Percentiles rank a stretch among this genome's conserved stretches.
These are phyloP conservation scores for Candida mattraensis DNA, from an alignment of 805 yeast species.

Conservation along the genomic window DNA sequence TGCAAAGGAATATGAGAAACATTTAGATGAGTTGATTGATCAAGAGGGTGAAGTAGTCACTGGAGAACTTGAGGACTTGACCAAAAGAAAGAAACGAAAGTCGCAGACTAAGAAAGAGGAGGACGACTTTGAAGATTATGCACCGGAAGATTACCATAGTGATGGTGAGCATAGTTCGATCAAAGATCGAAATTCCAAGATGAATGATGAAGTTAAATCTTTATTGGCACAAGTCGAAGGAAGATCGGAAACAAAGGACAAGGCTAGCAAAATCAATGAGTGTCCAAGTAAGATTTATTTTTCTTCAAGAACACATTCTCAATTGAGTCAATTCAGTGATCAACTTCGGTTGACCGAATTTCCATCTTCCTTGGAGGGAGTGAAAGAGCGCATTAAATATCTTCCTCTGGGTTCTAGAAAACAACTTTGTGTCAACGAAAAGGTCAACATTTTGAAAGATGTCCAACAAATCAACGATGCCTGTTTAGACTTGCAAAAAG, in stretches of 20 bases:
- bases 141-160: slow-evolving; percentile 38
- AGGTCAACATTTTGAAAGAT: slow-evolving; percentile 49
- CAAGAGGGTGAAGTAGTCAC: slow-evolving; percentile 26
- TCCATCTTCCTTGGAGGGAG: slow-evolving; percentile 53
- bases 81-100: slow-evolving; percentile 3
- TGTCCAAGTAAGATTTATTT: slow-evolving; percentile 56
- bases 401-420: slow-evolving; percentile 79
- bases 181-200: slow-evolving; percentile 31
- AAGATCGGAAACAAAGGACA: slow-evolving; percentile 20
- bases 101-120: slow-evolving; percentile 16
- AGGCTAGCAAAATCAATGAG: slow-evolving; percentile 23
- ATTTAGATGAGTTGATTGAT: slow-evolving; percentile 37
- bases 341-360: slow-evolving; percentile 65
- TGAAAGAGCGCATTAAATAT: slow-evolving; percentile 59
- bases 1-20: slow-evolving; percentile 41
- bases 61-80: slow-evolving; percentile 18
- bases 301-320: slow-evolving; percentile 90
- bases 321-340: slow-evolving; percentile 72
- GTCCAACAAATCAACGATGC: slow-evolving; percentile 70
- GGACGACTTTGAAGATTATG: slow-evolving; percentile 26
- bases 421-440: slow-evolving; percentile 77
- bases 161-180: slow-evolving; percentile 25
- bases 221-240: slow-evolving; percentile 46
- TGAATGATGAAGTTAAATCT: slow-evolving; percentile 48
- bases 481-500: slow-evolving; percentile 68